A percentile compares a stretch with the other conserved stretches of the same genome.
Conservation (phyloP, 495 filamentous ascomycete genomes). For the Aspergillus conjunctus region DNA sequence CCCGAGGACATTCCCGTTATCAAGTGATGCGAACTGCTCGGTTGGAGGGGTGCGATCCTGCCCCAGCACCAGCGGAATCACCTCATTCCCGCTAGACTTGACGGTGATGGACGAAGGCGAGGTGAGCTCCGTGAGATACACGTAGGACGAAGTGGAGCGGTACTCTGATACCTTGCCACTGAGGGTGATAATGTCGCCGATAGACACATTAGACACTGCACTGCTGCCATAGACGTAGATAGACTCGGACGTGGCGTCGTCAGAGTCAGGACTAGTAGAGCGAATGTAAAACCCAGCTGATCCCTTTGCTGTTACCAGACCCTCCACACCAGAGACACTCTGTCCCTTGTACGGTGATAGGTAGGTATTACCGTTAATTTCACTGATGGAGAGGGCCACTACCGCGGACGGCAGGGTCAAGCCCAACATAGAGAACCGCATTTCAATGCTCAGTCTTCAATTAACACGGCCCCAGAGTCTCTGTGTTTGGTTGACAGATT, state of each 20-base stretch:
- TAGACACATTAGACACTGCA: conserved; percentile 41
- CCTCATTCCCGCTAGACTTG: conserved; percentile 46
- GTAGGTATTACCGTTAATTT: conserved; percentile 64
- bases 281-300: conserved; percentile 60
- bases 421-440: conserved; percentile 7
- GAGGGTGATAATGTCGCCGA: conserved; percentile 60
- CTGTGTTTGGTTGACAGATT: background rate
- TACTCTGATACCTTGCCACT: conserved; percentile 59
- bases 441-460: background rate
- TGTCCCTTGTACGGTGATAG: conserved; percentile 56
- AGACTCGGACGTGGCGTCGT: conserved; percentile 51
- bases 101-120: conserved; percentile 47
- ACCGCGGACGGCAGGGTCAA: conserved; percentile 23
- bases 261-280: conserved; percentile 50
- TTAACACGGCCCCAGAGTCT: background rate
- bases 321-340: conserved; percentile 54
- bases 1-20: conserved; percentile 51
- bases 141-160: conserved; percentile 48
- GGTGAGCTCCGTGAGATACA: conserved; percentile 60
- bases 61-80: conserved; percentile 57
- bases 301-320: conserved; percentile 61
- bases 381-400: conserved; percentile 57
- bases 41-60: conserved; percentile 54
- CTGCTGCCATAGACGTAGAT: conserved; percentile 57
- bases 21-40: conserved; percentile 51